Evolutionary conservation across 1,284 basidiomycete genomes (phyloP), one percentile per base, ranked within the genome.

Genomic region (Tremellales sp.): DNA sequence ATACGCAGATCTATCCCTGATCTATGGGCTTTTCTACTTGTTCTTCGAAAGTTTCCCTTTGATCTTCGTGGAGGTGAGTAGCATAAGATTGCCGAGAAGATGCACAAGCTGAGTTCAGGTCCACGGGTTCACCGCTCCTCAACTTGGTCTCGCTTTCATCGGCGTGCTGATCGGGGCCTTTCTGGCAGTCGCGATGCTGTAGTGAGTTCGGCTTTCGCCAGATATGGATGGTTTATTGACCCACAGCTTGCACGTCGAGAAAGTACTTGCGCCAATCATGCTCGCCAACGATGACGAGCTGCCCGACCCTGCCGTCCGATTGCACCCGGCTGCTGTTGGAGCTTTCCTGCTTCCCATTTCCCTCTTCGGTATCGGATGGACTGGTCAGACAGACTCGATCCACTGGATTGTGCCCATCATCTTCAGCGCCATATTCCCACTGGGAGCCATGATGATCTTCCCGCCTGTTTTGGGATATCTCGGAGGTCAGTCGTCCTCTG

Each of bases 341-440:
- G 58, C 49, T 1, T 46, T 60, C 44, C 53, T 48, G 24, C 52
- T 55, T n/a, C 61, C 59, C 15, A 52, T 60, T 23, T 52, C 50
- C 12, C 53, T 57, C 31, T 60, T 54, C 35, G 58, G 58, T 13
- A 51, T 53, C 13, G 45, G 45, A n/a, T 47, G 43, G 42, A 19
- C 42, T 4, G 45, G 50, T 19, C 44, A 46, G 36, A 46, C 46
- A 36, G 41, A 37, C 26, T 48, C 40, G 2, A 41, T 51, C 22
- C 56, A 58, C 25, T 61, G 60, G 61, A 58, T 63, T 27, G 57
- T 51, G 12, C 58, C 61, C n/a, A 56, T 57, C 29, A 53, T 60
- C 22, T 45, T 57, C 12, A 55, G 40, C 13, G 15, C 36, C 19
- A 10, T 15, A 4, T 45, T 10, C 23, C 3, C 37, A 27, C 8